Evolutionary conservation across 2,329 filamentous ascomycete genomes (phyloP), one percentile per base, ranked within the genome.

Genomic region (Aspergillus calidoustus): DNA sequence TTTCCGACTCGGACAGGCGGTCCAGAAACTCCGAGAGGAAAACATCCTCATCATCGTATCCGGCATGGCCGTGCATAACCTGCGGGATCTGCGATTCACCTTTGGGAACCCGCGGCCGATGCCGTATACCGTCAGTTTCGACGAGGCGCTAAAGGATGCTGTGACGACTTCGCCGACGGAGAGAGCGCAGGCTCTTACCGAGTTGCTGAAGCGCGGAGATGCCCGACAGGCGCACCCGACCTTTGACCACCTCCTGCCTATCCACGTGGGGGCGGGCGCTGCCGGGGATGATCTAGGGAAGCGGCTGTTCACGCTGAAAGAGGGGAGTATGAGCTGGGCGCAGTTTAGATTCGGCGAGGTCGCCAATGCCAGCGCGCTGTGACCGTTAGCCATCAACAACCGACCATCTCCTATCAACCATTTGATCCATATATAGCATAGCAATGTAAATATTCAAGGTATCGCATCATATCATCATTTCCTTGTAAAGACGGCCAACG

Each of bases 1-100:
- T 72, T 90, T 89, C 74, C 81, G 80, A 3, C 83, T 93, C 2
- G 91, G 91, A 1, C 81, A 85, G 60, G 89, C 90, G 1, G 80
- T 93, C 2, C 78, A 86, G 8, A 76, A 82, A n/a, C 82, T 93
- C 1, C 84, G 91, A 17, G 86, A 90, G 17, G 84, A 91, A 57
- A 86, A 86, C 19, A 82, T 92, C 55, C 81, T 89, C 53, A 87
- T 93, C 62, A 85, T 93, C 50, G 86, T 85, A 25, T 89, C 89
- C 0, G 90, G 90, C 11, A 92, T 92, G 89, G 88, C 89, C 0
- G 90, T 91, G 23, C 89, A 91, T 68, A 91, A 91, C 67, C 78
- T 91, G 41, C 81, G 85, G 1, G 86, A 90, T 65, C 54, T 86
- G 67, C 77, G 77, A 19, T 79, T 80, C 68, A 74, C 77, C 15